A percentile compares a stretch with the other conserved stretches of the same genome.
Evolutionary conservation across 1,284 basidiomycete genomes (phyloP).

Genomic region (Ustilago curta): DNA sequence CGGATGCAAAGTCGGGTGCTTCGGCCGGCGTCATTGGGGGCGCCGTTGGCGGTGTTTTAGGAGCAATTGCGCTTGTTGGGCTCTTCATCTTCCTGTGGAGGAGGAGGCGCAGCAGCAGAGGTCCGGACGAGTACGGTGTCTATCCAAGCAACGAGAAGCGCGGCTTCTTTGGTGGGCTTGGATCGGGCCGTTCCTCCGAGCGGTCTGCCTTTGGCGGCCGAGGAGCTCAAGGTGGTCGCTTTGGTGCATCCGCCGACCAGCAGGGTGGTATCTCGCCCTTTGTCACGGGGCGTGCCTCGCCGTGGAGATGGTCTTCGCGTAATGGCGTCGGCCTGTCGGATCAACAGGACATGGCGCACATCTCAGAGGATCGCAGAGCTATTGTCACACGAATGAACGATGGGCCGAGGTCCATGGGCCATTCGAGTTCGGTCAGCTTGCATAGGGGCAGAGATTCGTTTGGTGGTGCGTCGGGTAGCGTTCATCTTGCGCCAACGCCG

Average conservation of each 20-base stretch:
- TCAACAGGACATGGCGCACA: constrained; percentile 17
- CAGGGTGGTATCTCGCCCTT: constrained; percentile 48
- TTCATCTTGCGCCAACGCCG: constrained; percentile 18
- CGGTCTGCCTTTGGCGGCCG: constrained; percentile 7
- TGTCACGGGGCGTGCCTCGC: constrained; percentile 28
- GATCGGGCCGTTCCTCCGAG: constrained; percentile 21
- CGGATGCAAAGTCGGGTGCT: not conserved
- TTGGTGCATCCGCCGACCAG: constrained; percentile 32
- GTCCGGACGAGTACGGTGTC: constrained; percentile 45
- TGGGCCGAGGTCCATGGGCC: constrained; percentile 22
- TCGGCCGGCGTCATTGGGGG: constrained; percentile 34
- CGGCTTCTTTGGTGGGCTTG: constrained; percentile 29
- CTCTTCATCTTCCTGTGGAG: constrained; percentile 20
- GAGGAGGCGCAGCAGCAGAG: constrained; percentile 13
- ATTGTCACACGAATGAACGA: constrained; percentile 28
- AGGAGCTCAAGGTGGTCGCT: constrained; percentile 1
- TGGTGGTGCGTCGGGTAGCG: constrained; percentile 9
- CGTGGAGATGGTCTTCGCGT: constrained; percentile 28
- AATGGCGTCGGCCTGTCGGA: constrained; percentile 14
- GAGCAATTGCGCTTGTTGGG: constrained; percentile 19
- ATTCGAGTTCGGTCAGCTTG: constrained; percentile 41
- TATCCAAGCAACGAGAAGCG: constrained; percentile 31
- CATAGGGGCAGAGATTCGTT: constrained; percentile 38
- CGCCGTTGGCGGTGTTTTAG: constrained; percentile 29
- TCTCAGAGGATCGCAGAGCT: constrained; percentile 13